Percentiles rank a stretch among this genome's conserved stretches.
Conservation (phyloP, 1,139 yeast species). For the Yamadazyma conglobata region DNA sequence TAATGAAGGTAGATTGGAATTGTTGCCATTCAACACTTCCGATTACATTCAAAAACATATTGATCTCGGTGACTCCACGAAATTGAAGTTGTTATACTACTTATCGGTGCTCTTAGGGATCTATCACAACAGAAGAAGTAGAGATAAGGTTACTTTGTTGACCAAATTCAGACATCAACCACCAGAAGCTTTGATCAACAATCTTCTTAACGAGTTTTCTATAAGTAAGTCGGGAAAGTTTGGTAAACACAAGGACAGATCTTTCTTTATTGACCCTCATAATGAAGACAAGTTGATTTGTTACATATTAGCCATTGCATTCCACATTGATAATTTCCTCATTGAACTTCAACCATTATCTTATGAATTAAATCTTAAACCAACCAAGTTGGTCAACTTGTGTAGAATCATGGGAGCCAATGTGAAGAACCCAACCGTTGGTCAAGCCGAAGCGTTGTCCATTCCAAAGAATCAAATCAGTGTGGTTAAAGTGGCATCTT, state of each 20-base stretch:
- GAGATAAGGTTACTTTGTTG: constrained; percentile 56
- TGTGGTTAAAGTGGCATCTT: constrained; percentile 72
- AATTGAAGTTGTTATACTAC: constrained; percentile 70
- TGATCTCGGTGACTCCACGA: constrained; percentile 47
- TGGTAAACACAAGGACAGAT: constrained; percentile 72
- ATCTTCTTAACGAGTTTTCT: constrained; percentile 67
- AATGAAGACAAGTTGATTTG: constrained; percentile 84
- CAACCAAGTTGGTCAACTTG: constrained; percentile 64
- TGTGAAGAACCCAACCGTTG: constrained; percentile 69
- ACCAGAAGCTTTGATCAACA: constrained; percentile 71
- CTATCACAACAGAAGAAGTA: constrained; percentile 66
- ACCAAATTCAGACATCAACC: constrained; percentile 61
- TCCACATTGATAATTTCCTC: constrained; percentile 73
- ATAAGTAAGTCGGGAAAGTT: constrained; percentile 59
- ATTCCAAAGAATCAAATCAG: constrained; percentile 63
- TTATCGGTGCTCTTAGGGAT: constrained; percentile 78
- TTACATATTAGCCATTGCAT: constrained; percentile 64
- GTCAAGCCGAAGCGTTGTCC: constrained; percentile 84
- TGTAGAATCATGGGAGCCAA: constrained; percentile 81
- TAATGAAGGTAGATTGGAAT: constrained; percentile 45
- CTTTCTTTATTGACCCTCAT: constrained; percentile 78
- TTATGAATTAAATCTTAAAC: constrained; percentile 78
- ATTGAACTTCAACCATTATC: constrained; percentile 81
- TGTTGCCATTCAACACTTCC: constrained; percentile 52
- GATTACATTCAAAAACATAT: constrained; percentile 36